Evolutionary conservation across 1,284 basidiomycete species (phyloP), one percentile per base, ranked within the genome.

Genomic region (Laetiporus sulphureus): DNA sequence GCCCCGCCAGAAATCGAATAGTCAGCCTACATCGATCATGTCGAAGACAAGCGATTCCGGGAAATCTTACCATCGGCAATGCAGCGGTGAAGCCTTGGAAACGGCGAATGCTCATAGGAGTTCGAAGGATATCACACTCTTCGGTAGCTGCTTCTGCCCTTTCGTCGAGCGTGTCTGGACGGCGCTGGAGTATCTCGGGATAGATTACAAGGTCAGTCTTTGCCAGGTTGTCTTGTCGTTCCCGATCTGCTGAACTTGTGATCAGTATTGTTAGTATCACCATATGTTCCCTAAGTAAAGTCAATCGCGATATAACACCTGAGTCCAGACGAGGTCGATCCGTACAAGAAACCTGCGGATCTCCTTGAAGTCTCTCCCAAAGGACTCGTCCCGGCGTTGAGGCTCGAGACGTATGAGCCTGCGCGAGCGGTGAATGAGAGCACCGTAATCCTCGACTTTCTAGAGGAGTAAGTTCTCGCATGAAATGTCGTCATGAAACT

Each of bases 281-380:
- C 12, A 4, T 21, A 23, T 11, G 21, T 31, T 21, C n/a, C 18
- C 23, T n/a, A n/a, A n/a, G n/a, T n/a, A n/a, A n/a, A n/a, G n/a
- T n/a, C n/a, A n/a, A n/a, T n/a, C n/a, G n/a, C n/a, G n/a, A n/a
- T n/a, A n/a, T n/a, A n/a, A n/a, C n/a, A n/a, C n/a, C n/a, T n/a
- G n/a, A n/a, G 12, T 40, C 18, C 40, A 84, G 83, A 78, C 53
- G 84, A 89, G 61, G 83, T 89, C 21, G 84, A 90, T 60, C 84
- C 85, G 1, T 89, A 90, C 67, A 76, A 79, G 64, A 91, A 90
- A 54, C 84, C 88, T 0, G 62, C 75, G 38, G 83, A 84, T 25
- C 69, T 91, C n/a, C 65, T 91, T 10, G 79, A 86, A 38, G 69
- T 88, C 13, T 88, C 84, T 16, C 83, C 85, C 0, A 88, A 85